phyloP scores from a whole-genome alignment of 2,329 filamentous ascomycete genomes.

The Venturia carpophila region DNA sequence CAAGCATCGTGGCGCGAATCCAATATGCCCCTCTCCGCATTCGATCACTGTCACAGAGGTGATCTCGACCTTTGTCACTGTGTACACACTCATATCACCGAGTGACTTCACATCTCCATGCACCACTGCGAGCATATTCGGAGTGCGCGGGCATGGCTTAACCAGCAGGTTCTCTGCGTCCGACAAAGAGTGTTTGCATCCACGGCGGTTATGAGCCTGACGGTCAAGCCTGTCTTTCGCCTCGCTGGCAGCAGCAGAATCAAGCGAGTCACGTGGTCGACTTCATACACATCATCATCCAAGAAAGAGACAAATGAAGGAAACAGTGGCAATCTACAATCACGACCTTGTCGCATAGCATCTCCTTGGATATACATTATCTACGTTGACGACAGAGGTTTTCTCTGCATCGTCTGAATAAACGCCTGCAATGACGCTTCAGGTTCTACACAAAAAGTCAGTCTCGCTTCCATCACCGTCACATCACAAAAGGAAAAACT shows the following conservation, averaged over 20 bases:
- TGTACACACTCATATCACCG: neutral
- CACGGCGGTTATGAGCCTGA: neutral
- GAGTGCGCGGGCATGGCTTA: neutral
- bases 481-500: constrained; percentile 20
- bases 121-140: neutral
- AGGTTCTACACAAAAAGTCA: constrained; percentile 27
- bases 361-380: neutral
- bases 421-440: constrained; percentile 41
- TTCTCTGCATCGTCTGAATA: constrained; percentile 37
- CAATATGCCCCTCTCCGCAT: neutral
- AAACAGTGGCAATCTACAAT: neutral
- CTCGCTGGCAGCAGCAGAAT: neutral
- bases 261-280: neutral
- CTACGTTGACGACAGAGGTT: constrained; percentile 19
- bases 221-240: neutral
- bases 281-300: neutral
- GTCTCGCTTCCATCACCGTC: neutral
- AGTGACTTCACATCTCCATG: neutral
- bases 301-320: neutral
- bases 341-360: neutral
- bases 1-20: neutral
- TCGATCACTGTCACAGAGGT: neutral
- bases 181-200: neutral
- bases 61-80: neutral
- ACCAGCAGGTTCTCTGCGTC: neutral